Evolutionary conservation across 208 protist species (phyloP).

Genomic region (Trypanosoma caninum): DNA sequence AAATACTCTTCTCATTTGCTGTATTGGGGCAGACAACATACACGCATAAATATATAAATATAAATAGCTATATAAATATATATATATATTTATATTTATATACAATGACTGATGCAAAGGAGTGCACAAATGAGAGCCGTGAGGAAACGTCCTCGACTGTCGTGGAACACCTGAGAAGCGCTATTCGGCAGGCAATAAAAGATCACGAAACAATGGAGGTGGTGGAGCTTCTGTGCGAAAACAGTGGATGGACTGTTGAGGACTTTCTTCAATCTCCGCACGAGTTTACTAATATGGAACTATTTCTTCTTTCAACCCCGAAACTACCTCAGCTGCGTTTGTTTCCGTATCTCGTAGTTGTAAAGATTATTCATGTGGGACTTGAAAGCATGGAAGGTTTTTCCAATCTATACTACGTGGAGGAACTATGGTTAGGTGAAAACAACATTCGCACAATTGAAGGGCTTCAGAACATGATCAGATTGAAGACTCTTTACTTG

Average conservation of each 20-base stretch:
- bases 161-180: slow-evolving; percentile 46
- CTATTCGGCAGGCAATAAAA: slow-evolving; percentile 35
- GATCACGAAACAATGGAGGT: slow-evolving; percentile 53
- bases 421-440: slow-evolving; percentile 90
- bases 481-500: slow-evolving; percentile 77
- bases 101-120: slow-evolving; percentile 15
- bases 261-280: slow-evolving; percentile 54
- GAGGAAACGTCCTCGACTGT: slow-evolving; percentile 24
- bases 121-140: background rate
- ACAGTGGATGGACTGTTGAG: slow-evolving; percentile 79
- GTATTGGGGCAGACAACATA: too few relatives aligned
- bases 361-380: slow-evolving; percentile 78
- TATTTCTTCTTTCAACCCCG: slow-evolving; percentile 79
- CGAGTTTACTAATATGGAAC: slow-evolving; percentile 59
- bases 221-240: slow-evolving; percentile 66
- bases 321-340: slow-evolving; percentile 49
- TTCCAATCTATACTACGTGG: slow-evolving; percentile 49
- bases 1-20: too few relatives aligned
- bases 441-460: slow-evolving; percentile 80
- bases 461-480: slow-evolving; percentile 63
- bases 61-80: slow-evolving; percentile 2
- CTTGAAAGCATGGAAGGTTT: slow-evolving; percentile 74
- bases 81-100: background rate
- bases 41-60: too few relatives aligned
- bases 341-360: slow-evolving; percentile 71